phyloP scores from a whole-genome alignment of 208 protist genomes.

The Crithidia brevicula region DNA sequence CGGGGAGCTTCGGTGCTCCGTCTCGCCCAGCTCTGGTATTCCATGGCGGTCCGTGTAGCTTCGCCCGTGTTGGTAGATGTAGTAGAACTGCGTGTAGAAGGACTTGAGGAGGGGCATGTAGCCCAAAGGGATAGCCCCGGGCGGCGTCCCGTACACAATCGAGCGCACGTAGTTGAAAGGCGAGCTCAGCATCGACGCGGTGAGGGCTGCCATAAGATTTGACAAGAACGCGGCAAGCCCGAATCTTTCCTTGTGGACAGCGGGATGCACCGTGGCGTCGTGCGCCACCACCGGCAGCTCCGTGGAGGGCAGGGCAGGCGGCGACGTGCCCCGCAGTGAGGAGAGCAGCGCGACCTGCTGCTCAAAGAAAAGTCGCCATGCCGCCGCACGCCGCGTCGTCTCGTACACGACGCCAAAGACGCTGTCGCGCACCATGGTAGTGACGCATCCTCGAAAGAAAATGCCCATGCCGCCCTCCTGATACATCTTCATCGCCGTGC shows the following conservation, averaged over 20 bases:
- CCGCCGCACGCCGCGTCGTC: constrained; percentile 43
- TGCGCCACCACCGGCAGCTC: neutral
- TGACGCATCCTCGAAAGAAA: constrained; percentile 85
- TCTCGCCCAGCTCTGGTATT: constrained; percentile 30
- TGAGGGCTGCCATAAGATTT: constrained; percentile 78
- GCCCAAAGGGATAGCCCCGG: constrained; percentile 69
- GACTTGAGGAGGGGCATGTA: constrained; percentile 67
- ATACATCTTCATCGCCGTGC: constrained; percentile 66
- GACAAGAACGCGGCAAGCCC: constrained; percentile 60
- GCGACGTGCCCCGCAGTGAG: neutral
- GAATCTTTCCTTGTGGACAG: constrained; percentile 20
- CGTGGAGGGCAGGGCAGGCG: neutral
- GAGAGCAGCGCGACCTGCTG: constrained; percentile 20
- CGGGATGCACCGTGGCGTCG: neutral
- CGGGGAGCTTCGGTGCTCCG: constrained; percentile 26
- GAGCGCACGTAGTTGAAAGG: constrained; percentile 91
- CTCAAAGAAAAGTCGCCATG: constrained; percentile 54
- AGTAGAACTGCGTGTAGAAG: constrained; percentile 76
- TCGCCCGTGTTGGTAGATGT: constrained; percentile 66
- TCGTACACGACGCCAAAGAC: constrained; percentile 92
- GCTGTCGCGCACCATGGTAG: constrained; percentile 82
- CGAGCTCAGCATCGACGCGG: constrained; percentile 82
- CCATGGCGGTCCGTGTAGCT: constrained; percentile 65
- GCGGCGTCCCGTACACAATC: constrained; percentile 82
- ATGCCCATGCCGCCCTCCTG: constrained; percentile 71